Evolutionary conservation across 257 asterid genomes (phyloP).

Genomic region (Cruciata laevipes): DNA sequence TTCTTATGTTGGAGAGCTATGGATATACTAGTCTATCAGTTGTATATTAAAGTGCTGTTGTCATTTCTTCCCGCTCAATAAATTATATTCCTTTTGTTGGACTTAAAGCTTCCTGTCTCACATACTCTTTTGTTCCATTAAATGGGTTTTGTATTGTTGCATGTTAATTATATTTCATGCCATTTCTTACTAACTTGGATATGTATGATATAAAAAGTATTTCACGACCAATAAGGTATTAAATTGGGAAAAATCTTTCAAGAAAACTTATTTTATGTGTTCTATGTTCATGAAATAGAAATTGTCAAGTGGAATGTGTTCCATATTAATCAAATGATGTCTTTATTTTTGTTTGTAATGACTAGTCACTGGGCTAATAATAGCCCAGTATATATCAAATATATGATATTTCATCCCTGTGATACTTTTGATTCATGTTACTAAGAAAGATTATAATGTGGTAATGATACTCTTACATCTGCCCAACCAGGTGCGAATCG

Average conservation of each 20-base stretch:
- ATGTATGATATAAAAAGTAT: background rate
- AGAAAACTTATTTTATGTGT: background rate
- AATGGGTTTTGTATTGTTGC: too few relatives aligned
- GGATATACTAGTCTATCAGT: background rate
- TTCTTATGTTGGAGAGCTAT: background rate
- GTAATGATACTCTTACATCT: background rate
- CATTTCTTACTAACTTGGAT: too few relatives aligned
- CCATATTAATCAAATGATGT: background rate
- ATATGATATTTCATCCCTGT: background rate
- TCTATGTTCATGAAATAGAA: background rate
- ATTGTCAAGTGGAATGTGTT: background rate
- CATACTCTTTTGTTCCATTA: background rate
- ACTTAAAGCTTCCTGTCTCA: background rate
- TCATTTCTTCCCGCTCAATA: background rate
- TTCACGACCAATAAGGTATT: background rate
- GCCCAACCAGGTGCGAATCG: conserved; percentile 61
- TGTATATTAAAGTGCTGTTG: background rate
- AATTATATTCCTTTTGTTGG: background rate
- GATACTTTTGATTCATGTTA: background rate
- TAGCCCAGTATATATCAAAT: background rate
- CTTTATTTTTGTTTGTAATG: background rate
- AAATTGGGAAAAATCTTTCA: background rate
- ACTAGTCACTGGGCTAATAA: background rate
- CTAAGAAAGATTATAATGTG: background rate
- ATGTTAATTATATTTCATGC: too few relatives aligned